Evolutionary conservation across 345 rosid species (phyloP).

Genomic region (Ailanthus altissimus): DNA sequence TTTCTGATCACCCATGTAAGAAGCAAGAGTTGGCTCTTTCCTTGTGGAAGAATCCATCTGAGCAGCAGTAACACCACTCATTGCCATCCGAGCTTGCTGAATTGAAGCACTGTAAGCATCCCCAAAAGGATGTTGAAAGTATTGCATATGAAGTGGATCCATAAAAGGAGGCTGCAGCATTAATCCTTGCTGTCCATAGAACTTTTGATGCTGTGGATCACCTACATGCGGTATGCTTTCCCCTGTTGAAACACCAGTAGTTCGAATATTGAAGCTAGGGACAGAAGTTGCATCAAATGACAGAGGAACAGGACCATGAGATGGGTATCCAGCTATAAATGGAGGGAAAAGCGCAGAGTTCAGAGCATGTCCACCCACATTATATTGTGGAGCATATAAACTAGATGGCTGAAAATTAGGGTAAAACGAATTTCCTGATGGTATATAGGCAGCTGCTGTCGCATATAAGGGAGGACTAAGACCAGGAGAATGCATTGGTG

Average conservation of each 20-base stretch:
- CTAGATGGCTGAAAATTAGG: conserved; percentile 69
- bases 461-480: conserved; percentile 64
- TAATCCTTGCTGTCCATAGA: conserved; percentile 54
- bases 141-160: conserved; percentile 73
- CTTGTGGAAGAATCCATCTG: conserved; percentile 48
- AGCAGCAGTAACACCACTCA: conserved; percentile 39
- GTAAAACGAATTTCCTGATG: conserved; percentile 67
- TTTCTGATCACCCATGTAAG: conserved; percentile 58
- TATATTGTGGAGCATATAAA: conserved; percentile 63
- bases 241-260: conserved; percentile 40
- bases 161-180: conserved; percentile 54
- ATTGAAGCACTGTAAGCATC: conserved; percentile 47
- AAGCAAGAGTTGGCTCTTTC: conserved; percentile 39
- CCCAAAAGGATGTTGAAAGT: conserved; percentile 67
- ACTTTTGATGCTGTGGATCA: conserved; percentile 44
- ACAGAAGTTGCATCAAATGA: conserved; percentile 56
- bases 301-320: conserved; percentile 65
- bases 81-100: conserved; percentile 45
- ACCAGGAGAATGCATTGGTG: conserved; percentile 63
- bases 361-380: conserved; percentile 60
- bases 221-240: conserved; percentile 40
- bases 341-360: conserved; percentile 61
- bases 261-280: conserved; percentile 42
- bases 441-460: conserved; percentile 65
- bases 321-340: conserved; percentile 66